These are phyloP conservation scores for Stipa capillata DNA, from an alignment of 176 grass and related monocot species.

Conservation along the genomic window DNA sequence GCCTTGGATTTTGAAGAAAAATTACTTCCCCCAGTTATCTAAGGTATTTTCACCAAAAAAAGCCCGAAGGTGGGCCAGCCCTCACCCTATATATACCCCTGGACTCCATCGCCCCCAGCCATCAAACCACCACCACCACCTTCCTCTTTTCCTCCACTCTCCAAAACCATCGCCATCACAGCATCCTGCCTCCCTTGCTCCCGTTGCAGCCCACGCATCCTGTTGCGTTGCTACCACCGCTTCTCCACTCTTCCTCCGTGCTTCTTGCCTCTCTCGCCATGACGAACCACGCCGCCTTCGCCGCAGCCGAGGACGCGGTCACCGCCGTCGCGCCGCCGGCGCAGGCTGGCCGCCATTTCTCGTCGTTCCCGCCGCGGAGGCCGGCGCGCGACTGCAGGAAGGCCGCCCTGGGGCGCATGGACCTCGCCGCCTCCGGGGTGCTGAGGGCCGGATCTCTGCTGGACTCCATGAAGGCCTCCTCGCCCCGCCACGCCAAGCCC, in stretches of 20 bases:
- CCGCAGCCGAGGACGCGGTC: conserved; percentile 35
- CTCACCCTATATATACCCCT: conserved; percentile 26
- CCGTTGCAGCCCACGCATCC: not conserved
- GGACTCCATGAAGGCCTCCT: conserved; percentile 62
- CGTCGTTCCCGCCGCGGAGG: conserved; percentile 3
- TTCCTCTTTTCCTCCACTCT: not conserved
- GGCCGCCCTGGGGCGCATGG: conserved; percentile 11
- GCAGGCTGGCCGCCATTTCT: conserved; percentile 10
- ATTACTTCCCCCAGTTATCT: too few relatives aligned
- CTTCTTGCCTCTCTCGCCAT: not conserved
- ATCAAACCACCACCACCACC: not conserved
- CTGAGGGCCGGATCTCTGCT: conserved; percentile 12
- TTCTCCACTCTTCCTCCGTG: too few relatives aligned
- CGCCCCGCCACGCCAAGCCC: conserved; percentile 39
- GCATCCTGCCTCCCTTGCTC: not conserved
- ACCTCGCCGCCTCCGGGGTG: not conserved
- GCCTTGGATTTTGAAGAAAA: not conserved
- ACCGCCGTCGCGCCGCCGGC: conserved; percentile 6
- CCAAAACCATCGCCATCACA: not conserved
- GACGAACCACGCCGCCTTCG: conserved; percentile 42
- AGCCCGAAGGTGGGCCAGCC: not conserved
- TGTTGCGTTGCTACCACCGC: not conserved
- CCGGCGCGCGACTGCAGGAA: conserved; percentile 24
- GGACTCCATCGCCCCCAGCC: not conserved
- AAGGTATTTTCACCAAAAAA: not conserved